Evolutionary conservation across 352 stramenopile species (phyloP), one percentile per base, ranked within the genome.

Genomic region (Phytopythium oedochilum): DNA sequence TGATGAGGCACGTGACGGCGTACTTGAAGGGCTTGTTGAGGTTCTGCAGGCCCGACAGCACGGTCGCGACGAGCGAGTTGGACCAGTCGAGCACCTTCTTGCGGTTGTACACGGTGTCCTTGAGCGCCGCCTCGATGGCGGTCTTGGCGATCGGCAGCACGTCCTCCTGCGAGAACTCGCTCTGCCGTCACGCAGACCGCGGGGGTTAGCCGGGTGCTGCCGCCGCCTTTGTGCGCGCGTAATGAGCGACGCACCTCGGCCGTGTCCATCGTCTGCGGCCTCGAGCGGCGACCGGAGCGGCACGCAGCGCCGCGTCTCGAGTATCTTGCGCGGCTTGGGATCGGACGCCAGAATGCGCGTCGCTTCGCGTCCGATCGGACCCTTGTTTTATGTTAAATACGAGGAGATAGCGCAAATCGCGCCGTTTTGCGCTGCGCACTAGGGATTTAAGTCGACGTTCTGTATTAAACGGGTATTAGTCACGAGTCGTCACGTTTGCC

Each of bases 1-100:
- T 89, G 63, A 93, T 88, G 43, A 93, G 63, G 58, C 83, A 93
- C 29, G 83, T 93, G 38, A 91, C 79, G n/a, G 72, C 70, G 60
- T 89, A 88, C 65, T 93, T 93, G 68, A 93, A 89, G 3, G 83
- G 83, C 47, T 93, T 93, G 70, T 90, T 93, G 67, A 93, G 76
- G 65, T 89, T 91, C 67, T 90, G 83, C 35, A 93, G 68, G 0
- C 80, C 83, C 25, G 75, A 87, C 53, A 93, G 75, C 34, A 93
- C 83, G n/a, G 74, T 64, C 2, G 83, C 83, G 39, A 93, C 83
- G 25, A 93, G 70, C 34, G 83, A 78, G 51, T 93, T 93, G 56
- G 78, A 88, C 83, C 83, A 93, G 65, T 93, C 83, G 48, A 91
- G 71, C 29, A 91, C 83, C 38, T 93, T 93, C 58, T 93, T 93